A percentile compares a stretch with the other conserved stretches of the same genome.
Conservation (phyloP, 2,329 filamentous ascomycete species). For the Colletotrichum musicola region DNA sequence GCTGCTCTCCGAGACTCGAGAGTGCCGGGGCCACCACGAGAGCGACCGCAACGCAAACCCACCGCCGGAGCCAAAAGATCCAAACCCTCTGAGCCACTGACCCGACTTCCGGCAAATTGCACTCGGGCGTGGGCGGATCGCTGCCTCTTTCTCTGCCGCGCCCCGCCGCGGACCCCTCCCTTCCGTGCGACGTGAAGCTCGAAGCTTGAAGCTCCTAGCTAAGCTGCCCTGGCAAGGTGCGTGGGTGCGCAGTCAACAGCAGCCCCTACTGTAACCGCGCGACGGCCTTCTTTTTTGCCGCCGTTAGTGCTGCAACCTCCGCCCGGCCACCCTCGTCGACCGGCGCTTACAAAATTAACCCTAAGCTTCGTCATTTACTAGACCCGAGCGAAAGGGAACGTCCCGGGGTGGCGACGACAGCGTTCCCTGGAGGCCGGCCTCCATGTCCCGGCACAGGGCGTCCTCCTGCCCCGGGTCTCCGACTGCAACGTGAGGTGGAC, state of each 20-base stretch:
- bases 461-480: slow-evolving; percentile 30
- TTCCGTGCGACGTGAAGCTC: slow-evolving; percentile 13
- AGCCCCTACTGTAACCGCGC: slow-evolving; percentile 20
- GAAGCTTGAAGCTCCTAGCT: not conserved
- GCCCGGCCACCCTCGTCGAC: slow-evolving; percentile 32
- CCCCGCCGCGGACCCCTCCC: too few species aligned
- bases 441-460: slow-evolving; percentile 31
- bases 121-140: slow-evolving; percentile 1
- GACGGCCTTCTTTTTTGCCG: slow-evolving; percentile 26
- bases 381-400: slow-evolving; percentile 30
- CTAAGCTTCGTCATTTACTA: slow-evolving; percentile 38
- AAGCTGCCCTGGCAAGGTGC: not conserved
- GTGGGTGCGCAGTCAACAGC: not conserved
- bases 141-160: not conserved
- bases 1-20: slow-evolving; percentile 28
- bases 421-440: slow-evolving; percentile 17
- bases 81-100: slow-evolving; percentile 6
- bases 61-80: slow-evolving; percentile 1
- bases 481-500: slow-evolving; percentile 37
- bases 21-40: slow-evolving; percentile 20
- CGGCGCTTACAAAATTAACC: slow-evolving; percentile 34
- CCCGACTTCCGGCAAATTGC: slow-evolving; percentile 6
- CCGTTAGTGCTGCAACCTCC: slow-evolving; percentile 34
- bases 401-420: slow-evolving; percentile 21
- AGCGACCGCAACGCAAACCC: not conserved